Evolutionary conservation across 768 basidiomycete species (phyloP), one percentile per base, ranked within the genome.

Genomic region (Lactifluus subvellereus): DNA sequence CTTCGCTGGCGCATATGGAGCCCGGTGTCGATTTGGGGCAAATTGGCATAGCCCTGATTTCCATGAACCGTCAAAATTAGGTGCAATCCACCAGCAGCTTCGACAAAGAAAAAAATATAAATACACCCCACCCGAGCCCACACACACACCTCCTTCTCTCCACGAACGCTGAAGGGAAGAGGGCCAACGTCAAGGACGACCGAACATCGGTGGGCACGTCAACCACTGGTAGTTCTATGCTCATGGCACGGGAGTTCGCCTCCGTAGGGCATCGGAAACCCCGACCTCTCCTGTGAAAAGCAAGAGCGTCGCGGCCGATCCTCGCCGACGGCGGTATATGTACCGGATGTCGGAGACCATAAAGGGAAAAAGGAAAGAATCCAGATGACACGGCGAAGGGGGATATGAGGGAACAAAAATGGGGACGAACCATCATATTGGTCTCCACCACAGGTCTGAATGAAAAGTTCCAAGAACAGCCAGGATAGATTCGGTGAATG

Each of bases 1-100:
- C 84, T 86, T 57, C 86, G 82, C 71, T 91, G 84, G 16, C 90
- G 80, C 87, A 90, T 85, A 72, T 91, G 89, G 59, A 91, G 75
- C 8, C 89, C 89, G 0, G 83, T 86, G 69, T 86, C 87, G 2
- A 82, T 84, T 71, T 92, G 89, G 0, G 77, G 69, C 8, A 85
- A 69, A 2, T 74, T 78, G 4, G 87, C 88, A 71, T 89, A 91
- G 8, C 89, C 88, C 85, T 87, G 59, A 32, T 50, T 50, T 37
- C 55, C 30, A 62, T 33, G 54, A 45, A 16, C 2, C 14, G 40
- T 55, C 53, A 48, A 47, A 50, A 11, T 42, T 57, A 42, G 57
- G 22, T 16, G 8, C 18, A 33, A 50, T 22, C 18, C 40, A 14
- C 16, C 18, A 30, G 48, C 22, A 16, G 11, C 48, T 16, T 48